These are phyloP conservation scores for Puccinia novopanici DNA, from an alignment of 1,284 basidiomycete species.

Conservation along the genomic window DNA sequence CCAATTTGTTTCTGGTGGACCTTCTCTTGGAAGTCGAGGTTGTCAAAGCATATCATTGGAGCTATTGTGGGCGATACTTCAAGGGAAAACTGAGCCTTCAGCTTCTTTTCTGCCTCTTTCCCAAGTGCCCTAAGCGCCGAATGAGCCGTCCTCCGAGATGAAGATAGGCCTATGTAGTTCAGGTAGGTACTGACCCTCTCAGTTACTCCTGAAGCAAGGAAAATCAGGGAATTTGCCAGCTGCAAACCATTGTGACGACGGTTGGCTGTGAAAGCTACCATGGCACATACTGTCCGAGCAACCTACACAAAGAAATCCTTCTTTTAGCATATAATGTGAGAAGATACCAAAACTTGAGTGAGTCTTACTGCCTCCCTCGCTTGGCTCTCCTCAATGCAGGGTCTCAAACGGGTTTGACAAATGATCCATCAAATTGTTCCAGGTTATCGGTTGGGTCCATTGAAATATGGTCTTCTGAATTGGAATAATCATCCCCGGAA, in stretches of 20 bases:
- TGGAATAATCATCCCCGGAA: too few species aligned
- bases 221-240: not conserved
- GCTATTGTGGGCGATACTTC: not conserved
- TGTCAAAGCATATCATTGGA: too few species aligned
- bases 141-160: not conserved
- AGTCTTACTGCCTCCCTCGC: too few species aligned
- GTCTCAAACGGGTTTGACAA: too few species aligned
- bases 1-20: not conserved
- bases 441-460: too few species aligned
- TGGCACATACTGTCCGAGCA: conserved; percentile 1
- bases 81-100: not conserved
- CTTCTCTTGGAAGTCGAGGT: conserved; percentile 20
- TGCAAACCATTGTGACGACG: conserved; percentile 3
- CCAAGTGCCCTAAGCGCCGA: not conserved
- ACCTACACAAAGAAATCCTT: not conserved
- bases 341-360: too few species aligned
- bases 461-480: not conserved
- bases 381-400: too few species aligned
- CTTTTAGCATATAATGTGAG: too few species aligned
- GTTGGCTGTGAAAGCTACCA: conserved; percentile 20
- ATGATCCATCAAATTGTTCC: too few species aligned
- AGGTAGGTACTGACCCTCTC: too few species aligned
- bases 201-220: too few species aligned
- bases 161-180: conserved; percentile 8
- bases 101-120: not conserved